These are phyloP conservation scores for Botryobasidium botryosum DNA, from an alignment of 768 basidiomycete species.

Conservation along the genomic window DNA sequence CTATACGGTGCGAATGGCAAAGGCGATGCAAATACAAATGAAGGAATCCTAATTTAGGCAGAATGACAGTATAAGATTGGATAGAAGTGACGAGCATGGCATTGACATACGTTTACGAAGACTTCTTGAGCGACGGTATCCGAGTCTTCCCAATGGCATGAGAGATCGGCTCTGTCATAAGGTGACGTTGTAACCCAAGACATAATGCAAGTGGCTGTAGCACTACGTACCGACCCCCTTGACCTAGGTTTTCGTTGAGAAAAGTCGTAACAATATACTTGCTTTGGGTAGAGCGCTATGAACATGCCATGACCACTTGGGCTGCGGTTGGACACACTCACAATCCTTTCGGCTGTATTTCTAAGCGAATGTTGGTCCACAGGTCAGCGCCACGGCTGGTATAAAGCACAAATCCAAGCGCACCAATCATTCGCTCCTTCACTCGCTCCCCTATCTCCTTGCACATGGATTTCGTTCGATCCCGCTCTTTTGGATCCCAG, in stretches of 20 bases:
- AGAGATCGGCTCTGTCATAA: conserved; percentile 49
- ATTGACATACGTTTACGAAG: conserved; percentile 48
- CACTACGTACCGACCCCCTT: conserved; percentile 57
- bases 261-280: conserved; percentile 81
- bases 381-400: background rate
- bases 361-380: conserved; percentile 20
- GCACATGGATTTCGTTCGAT: conserved; percentile 57
- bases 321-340: conserved; percentile 26
- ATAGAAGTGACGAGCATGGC: conserved; percentile 6
- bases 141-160: conserved; percentile 77
- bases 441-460: conserved; percentile 72
- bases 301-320: background rate
- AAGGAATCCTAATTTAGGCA: conserved; percentile 39
- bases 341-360: conserved; percentile 70
- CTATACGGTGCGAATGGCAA: conserved; percentile 44
- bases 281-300: conserved; percentile 24
- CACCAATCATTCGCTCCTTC: conserved; percentile 63
- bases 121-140: conserved; percentile 66
- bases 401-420: conserved; percentile 13
- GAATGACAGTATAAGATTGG: conserved; percentile 3
- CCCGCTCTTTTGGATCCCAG: conserved; percentile 57
- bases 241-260: conserved; percentile 67
- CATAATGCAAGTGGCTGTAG: conserved; percentile 7
- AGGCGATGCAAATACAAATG: conserved; percentile 47
- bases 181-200: no score